Evolutionary conservation across 345 rosid species (phyloP), one percentile per base, ranked within the genome.

Genomic region (Euphorbia tirucalli): DNA sequence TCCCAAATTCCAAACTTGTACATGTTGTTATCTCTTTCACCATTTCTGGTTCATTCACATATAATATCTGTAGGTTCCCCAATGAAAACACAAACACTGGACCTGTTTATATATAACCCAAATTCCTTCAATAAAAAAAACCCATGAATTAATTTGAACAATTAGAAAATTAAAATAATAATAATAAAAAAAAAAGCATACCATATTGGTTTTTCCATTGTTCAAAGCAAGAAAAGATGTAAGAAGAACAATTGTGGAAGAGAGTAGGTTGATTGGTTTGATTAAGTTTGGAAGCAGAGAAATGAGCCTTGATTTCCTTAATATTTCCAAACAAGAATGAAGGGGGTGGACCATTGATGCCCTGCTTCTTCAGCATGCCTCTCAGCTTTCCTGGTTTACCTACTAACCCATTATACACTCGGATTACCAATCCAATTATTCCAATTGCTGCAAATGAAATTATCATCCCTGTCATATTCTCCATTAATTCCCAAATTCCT

Each of bases 1-100:
- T 86, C 32, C 87, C 89, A 41, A 86, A 55, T 60, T 75, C 85
- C 61, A 83, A 74, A 30, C 84, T 77, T 48, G 82, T 79, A 70
- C 85, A 81, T 4, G 84, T 81, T 10, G 72, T 72, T 24, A 81
- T 77, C 75, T 83, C 82, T 63, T 69, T 83, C 71, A 81, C 84
- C n/a, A 72, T 69, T 46, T 83, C 86, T 55, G 85, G 74, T 62
- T 71, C 43, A 27, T 60, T 73, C 65, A 81, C 80, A 27, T 55
- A 54, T 41, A 83, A 25, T 11, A 86, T 75, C 52, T 82, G 87
- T 41, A 72, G 66, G 71, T 39, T 78, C 9, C 87, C 89, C 21
- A 86, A 63, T 4, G 84, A 75, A 71, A 86, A 83, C 61, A 70
- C 52, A 65, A 77, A 83, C 27, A 65, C 24, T 10, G 78, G 57